Conservation (phyloP, 1,284 basidiomycete genomes). For the Apiotrichum veenhuisii region DNA sequence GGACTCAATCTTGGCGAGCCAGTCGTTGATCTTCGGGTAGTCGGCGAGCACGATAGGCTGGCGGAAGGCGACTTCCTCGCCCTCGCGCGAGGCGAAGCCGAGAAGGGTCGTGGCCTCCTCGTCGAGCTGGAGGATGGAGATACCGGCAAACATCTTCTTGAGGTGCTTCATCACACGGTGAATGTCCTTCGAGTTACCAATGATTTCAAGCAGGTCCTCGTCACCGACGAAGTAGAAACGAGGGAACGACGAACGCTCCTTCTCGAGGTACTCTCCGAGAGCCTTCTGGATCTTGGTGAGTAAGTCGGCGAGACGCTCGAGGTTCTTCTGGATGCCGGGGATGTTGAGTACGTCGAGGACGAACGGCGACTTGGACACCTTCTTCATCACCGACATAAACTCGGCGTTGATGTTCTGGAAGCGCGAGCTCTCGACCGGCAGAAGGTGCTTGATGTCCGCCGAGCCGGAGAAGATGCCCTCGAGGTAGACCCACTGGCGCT, state of each 20-base stretch:
- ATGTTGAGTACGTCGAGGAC: constrained; percentile 97
- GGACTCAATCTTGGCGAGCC: constrained; percentile 86
- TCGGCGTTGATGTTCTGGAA: constrained; percentile 99
- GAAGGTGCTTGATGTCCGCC: constrained; percentile 95
- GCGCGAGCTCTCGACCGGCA: constrained; percentile 92
- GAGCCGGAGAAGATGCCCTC: constrained; percentile 99
- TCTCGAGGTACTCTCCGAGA: constrained; percentile 95
- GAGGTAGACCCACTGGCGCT: constrained; percentile 99
- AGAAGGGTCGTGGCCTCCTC: constrained; percentile 69
- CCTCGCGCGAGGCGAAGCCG: constrained; percentile 90
- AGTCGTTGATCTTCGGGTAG: constrained; percentile 97
- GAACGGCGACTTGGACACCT: constrained; percentile 98
- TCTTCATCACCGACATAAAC: constrained; percentile 98
- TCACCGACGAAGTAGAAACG: constrained; percentile 99
- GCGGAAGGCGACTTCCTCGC: constrained; percentile 83
- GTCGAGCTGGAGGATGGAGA: constrained; percentile 84
- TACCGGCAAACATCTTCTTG: constrained; percentile 99
- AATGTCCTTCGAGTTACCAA: constrained; percentile 99
- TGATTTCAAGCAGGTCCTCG: constrained; percentile 97
- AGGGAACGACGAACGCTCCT: constrained; percentile 95
- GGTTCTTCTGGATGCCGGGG: constrained; percentile 88
- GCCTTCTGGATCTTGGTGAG: constrained; percentile 99
- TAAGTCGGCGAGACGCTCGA: constrained; percentile 93
- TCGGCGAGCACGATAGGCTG: constrained; percentile 83
- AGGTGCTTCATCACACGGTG: constrained; percentile 96